Evolutionary conservation across 1,284 basidiomycete species (phyloP), one percentile per base, ranked within the genome.

Genomic region (Erythrobasidium hasegawianum): DNA sequence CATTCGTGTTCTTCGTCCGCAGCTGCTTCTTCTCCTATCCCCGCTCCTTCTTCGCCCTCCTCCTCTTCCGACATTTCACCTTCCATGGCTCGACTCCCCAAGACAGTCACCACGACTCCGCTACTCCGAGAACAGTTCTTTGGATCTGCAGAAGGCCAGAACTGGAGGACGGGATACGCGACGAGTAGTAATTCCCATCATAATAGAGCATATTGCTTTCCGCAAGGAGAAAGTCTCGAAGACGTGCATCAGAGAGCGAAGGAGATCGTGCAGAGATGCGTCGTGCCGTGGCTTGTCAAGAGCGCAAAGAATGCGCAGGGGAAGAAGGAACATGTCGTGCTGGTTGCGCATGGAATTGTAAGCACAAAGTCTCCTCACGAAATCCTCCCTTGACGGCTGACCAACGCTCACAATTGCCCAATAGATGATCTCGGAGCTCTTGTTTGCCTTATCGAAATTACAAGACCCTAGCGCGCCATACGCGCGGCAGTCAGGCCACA

Each of bases 261-360:
- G 49, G 76, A 78, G 53, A 83, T 81, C n/a, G 78, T 90, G 22
- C 75, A 83, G 22, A 69, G 86, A 9, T 77, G 86, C 22, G 76
- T 90, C 26, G 74, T 88, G 70, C 85, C 86, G 69, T 68, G 52
- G 70, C 66, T 38, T 16, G 60, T 57, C 11, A 59, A 57, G 39
- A 45, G 49, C 61, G 18, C 65, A 29, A 45, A 68, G 58, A 50
- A 14, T 39, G 1, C 56, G 50, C 39, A 61, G 14, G 61, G 57
- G 0, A 41, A 59, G n/a, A 72, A 75, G 20, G 75, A 82, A 7
- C 84, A 88, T 71, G 76, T 91, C 40, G 86, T 85, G 1, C 75
- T 92, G 52, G 86, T 90, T 33, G 89, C 89, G 76, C 89, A 92
- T 75, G 89, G 90, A 0, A 76, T 90, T 53, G 64, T 65, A 18